phyloP scores from a whole-genome alignment of 306 rosid species.

The Trichosanthes cucumerina region DNA sequence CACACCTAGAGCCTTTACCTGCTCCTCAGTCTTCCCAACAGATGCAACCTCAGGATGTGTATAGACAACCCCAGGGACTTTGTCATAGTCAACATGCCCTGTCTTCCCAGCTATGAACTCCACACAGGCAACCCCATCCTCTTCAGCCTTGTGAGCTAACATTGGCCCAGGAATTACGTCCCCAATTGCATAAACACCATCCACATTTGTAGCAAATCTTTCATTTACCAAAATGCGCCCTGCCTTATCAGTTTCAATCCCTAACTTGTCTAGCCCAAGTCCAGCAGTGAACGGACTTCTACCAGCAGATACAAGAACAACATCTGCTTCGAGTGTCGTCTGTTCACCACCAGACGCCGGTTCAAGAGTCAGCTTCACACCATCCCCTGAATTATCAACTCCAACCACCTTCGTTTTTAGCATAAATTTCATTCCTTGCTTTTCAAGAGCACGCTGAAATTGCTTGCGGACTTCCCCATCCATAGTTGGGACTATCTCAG shows the following conservation, averaged over 20 bases:
- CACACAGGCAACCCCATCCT: conserved; percentile 96
- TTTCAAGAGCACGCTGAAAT: conserved; percentile 85
- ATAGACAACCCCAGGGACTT: conserved; percentile 95
- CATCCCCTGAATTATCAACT: conserved; percentile 68
- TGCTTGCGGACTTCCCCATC: conserved; percentile 86
- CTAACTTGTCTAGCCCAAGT: conserved; percentile 70
- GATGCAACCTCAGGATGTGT: conserved; percentile 91
- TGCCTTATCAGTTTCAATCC: conserved; percentile 68
- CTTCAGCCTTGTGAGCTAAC: conserved; percentile 99
- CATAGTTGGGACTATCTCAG: conserved; percentile 90
- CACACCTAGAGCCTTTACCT: conserved; percentile 64
- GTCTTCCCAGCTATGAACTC: conserved; percentile 91
- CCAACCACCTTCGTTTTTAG: conserved; percentile 86
- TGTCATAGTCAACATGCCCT: conserved; percentile 96
- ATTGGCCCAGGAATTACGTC: conserved; percentile 97
- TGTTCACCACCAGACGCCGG: conserved; percentile 83
- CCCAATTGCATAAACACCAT: conserved; percentile 80
- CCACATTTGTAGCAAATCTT: conserved; percentile 61
- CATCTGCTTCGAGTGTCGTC: conserved; percentile 73
- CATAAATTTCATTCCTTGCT: conserved; percentile 84
- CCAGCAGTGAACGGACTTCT: conserved; percentile 78
- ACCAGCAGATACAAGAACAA: conserved; percentile 95
- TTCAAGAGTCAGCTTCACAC: conserved; percentile 80
- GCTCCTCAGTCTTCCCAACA: conserved; percentile 95
- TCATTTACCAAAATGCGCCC: conserved; percentile 83